phyloP scores from a whole-genome alignment of 345 rosid species.

The Boechera divaricarpa region DNA sequence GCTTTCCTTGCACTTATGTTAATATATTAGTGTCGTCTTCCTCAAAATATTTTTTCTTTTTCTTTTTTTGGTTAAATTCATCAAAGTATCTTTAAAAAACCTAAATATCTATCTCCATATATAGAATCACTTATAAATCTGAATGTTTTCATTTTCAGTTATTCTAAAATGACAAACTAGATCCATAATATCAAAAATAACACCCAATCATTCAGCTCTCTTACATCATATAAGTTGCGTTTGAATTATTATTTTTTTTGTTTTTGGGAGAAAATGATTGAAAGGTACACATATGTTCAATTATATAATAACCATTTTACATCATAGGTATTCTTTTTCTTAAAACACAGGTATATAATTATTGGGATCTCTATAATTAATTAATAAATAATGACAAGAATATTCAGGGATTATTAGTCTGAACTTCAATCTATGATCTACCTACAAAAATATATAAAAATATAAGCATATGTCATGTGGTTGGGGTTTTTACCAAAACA shows the following conservation, averaged over 20 bases:
- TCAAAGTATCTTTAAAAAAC: background rate
- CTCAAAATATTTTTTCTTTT: constrained; percentile 23
- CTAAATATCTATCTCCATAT: constrained; percentile 18
- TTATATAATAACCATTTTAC: background rate
- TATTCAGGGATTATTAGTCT: background rate
- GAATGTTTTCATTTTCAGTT: constrained; percentile 8
- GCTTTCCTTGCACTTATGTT: constrained; percentile 38
- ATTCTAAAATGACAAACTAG: constrained; percentile 23
- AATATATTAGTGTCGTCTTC: constrained; percentile 25
- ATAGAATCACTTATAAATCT: constrained; percentile 32
- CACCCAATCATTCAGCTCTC: constrained; percentile 30
- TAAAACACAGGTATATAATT: background rate
- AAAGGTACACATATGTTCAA: constrained; percentile 9
- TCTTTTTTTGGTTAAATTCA: constrained; percentile 8
- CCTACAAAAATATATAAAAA: too few species aligned
- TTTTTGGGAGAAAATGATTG: constrained; percentile 11
- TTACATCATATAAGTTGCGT: constrained; percentile 19
- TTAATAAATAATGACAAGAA: background rate
- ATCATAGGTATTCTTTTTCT: background rate
- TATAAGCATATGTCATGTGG: constrained; percentile 28
- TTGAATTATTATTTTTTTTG: background rate
- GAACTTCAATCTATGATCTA: background rate
- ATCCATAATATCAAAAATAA: background rate
- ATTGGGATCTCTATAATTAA: background rate
- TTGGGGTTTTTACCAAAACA: constrained; percentile 37